phyloP scores from a whole-genome alignment of 257 asterid genomes.

The Hygrophila difformis region DNA sequence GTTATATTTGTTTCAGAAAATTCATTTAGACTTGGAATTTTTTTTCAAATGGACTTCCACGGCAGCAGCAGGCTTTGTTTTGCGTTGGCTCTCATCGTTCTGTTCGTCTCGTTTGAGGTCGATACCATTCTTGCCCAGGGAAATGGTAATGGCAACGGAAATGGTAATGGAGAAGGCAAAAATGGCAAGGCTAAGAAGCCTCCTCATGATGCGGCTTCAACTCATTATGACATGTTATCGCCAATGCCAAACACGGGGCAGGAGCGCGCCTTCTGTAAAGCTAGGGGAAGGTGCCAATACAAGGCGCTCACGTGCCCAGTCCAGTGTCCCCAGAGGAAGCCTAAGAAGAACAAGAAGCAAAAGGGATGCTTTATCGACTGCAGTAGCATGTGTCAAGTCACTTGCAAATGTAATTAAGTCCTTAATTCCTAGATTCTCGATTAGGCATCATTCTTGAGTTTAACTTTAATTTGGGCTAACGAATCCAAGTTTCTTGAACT shows the following conservation, averaged over 20 bases:
- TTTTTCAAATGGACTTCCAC: no score
- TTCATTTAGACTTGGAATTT: no score
- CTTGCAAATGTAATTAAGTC: conserved; percentile 46
- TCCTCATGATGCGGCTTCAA: conserved; percentile 28
- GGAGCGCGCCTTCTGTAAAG: conserved; percentile 38
- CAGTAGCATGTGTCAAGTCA: conserved; percentile 52
- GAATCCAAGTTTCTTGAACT: not conserved
- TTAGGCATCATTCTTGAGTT: no score
- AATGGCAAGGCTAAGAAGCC: conserved; percentile 6
- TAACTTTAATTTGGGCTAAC: no score
- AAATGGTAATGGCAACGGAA: conserved; percentile 14
- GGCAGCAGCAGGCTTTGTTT: conserved; percentile 23
- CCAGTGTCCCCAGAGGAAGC: conserved; percentile 50
- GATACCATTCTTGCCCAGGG: conserved; percentile 35
- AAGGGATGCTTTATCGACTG: conserved; percentile 64
- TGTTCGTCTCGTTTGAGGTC: conserved; percentile 33
- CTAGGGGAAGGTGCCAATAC: conserved; percentile 30
- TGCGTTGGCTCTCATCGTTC: conserved; percentile 21
- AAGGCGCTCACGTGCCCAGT: conserved; percentile 46
- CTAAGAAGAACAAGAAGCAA: conserved; percentile 40
- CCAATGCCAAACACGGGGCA: conserved; percentile 34
- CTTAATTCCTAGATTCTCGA: no score
- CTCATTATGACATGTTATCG: conserved; percentile 27
- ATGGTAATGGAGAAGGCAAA: no score
- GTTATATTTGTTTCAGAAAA: no score